Base-by-base conservation (phyloP, 2,329 filamentous ascomycete species). In the Nothomitra cinnamomea region DNA sequence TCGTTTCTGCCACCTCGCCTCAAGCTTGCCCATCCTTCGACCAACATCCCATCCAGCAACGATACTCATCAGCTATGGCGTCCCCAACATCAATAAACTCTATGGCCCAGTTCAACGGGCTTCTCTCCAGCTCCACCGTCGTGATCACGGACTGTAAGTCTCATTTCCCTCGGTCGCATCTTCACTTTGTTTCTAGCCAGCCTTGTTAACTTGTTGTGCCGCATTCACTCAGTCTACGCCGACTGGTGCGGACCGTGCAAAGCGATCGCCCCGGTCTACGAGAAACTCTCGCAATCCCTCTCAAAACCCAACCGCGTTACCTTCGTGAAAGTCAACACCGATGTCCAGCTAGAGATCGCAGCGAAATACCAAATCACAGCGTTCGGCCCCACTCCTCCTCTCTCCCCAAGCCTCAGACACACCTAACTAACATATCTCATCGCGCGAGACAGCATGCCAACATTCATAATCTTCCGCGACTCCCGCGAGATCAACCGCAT, bases 91-190 rank as follows among this genome's bases (percentile, higher is more conserved):
- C 28, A 4, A 82, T 90, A 60, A 71, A 71, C 56, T 89, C 85
- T 1, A 68, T 75, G 13, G 71, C 72, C 61, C 80, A 90, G 63
- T 83, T 94, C 62, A 76, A 74, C 61, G 69, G 71, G 32, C 68
- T 90, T 56, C 74, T 95, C 57, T 76, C 77, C 57, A 79, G 76
- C 54, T 88, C 85, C 36, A 79, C 78, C 59, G 79, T 95, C 56
- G 86, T 95, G 41, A 82, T 96, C 54, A 81, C 83, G 63, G 86
- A 95, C 70, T 95, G 87, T 94, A 73, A 77, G 86, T 32, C 28
- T 10, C 28, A 5, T 10, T 10, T 32, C 28, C 28, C 28, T 10
- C 28, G 4, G 5, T 32, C 28, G 28, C 28, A 32, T 32, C 28
- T 10, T n/a, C n/a, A n/a, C 28, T 32, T 10, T 32, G 28, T 32